These are phyloP conservation scores for Wickerhamiella pararugosa DNA, from an alignment of 1,139 yeast species.

Conservation along the genomic window DNA sequence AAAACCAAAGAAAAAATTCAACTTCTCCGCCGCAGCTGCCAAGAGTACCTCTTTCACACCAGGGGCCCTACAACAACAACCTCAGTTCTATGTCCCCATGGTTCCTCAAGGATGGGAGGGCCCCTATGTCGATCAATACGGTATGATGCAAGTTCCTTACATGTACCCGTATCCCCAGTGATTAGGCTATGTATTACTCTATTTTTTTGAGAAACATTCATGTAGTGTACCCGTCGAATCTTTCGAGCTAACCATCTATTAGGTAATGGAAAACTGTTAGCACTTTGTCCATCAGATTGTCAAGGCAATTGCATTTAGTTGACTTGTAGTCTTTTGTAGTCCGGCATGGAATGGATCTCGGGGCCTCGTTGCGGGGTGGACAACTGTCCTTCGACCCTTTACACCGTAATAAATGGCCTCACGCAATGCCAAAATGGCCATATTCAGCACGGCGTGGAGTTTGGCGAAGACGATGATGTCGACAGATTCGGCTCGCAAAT, in stretches of 20 bases:
- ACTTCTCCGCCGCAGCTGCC: slow-evolving; percentile 43
- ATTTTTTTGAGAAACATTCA: background rate
- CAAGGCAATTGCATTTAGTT: background rate
- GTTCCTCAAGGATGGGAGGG: slow-evolving; percentile 4
- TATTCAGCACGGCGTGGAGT: slow-evolving; percentile 69
- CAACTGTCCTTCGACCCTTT: slow-evolving; percentile 69
- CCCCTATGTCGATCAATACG: slow-evolving; percentile 3
- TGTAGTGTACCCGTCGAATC: background rate
- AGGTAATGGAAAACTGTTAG: background rate
- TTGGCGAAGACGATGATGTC: slow-evolving; percentile 73
- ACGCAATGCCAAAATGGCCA: slow-evolving; percentile 83
- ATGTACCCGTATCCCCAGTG: background rate
- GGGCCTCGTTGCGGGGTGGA: slow-evolving; percentile 84
- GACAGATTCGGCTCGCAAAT: slow-evolving; percentile 11
- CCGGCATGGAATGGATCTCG: slow-evolving; percentile 30
- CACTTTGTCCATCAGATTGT: background rate
- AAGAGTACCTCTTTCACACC: slow-evolving; percentile 64
- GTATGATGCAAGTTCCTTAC: background rate
- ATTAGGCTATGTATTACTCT: background rate
- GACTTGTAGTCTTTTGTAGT: background rate
- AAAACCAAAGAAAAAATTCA: slow-evolving; percentile 29
- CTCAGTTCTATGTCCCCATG: slow-evolving; percentile 15
- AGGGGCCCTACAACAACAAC: slow-evolving; percentile 13
- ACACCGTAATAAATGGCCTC: slow-evolving; percentile 58
- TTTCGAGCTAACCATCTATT: background rate